Conservation (phyloP, 371 early-diverging fungal species). For the Mortierella polycephala region DNA sequence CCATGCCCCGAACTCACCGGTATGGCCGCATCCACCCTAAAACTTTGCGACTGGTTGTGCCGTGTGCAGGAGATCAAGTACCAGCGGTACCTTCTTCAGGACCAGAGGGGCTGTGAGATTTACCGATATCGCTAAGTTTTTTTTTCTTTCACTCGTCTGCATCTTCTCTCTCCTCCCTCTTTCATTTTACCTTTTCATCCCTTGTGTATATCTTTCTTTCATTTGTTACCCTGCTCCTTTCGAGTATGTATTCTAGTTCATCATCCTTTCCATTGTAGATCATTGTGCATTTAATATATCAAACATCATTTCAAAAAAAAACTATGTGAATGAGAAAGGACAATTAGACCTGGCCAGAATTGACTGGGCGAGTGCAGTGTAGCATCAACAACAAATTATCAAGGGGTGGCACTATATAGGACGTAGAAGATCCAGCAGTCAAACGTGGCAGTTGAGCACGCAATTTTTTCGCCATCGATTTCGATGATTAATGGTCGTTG, state of each 20-base stretch:
- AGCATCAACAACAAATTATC: no score
- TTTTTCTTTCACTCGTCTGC: neutral
- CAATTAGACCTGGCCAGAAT: neutral
- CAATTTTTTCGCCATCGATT: neutral
- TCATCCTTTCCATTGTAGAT: no score
- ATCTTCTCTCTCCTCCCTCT: neutral
- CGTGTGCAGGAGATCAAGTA: slow-evolving; percentile 56
- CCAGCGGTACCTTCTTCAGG: slow-evolving; percentile 45
- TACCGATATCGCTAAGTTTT: slow-evolving; percentile 43
- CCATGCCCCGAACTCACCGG: slow-evolving; percentile 10
- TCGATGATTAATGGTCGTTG: neutral
- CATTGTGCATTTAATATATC: no score
- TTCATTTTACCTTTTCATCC: neutral
- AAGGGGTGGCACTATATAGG: no score
- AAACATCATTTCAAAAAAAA: neutral
- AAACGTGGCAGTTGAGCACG: neutral
- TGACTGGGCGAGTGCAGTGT: neutral
- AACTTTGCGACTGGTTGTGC: slow-evolving; percentile 52
- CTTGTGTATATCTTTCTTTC: neutral
- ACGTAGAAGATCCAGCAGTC: no score
- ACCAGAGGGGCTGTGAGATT: slow-evolving; percentile 44
- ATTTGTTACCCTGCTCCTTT: no score
- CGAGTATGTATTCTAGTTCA: no score
- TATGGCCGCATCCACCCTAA: slow-evolving; percentile 13
- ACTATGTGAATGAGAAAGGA: neutral